These are phyloP conservation scores for Camellia lanceoleosa DNA, from an alignment of 148 eudicot species.

Conservation along the genomic window DNA sequence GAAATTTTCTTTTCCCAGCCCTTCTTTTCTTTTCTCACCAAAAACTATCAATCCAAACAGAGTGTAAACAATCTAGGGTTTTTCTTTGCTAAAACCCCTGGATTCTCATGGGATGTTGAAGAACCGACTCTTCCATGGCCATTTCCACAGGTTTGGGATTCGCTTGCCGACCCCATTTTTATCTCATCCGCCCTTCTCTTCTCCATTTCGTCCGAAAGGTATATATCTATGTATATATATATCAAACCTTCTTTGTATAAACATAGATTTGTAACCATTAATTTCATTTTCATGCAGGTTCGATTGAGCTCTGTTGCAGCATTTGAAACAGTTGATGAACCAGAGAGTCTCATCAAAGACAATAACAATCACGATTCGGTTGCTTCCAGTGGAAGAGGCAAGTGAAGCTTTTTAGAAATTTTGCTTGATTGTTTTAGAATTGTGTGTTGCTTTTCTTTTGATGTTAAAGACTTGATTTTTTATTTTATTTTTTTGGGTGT, in stretches of 20 bases:
- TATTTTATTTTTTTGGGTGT: background rate
- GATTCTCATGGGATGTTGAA: slow-evolving; percentile 6
- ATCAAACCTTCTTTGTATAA: background rate
- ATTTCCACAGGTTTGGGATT: slow-evolving; percentile 29
- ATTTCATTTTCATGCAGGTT: slow-evolving; percentile 11
- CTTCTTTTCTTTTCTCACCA: too few species aligned
- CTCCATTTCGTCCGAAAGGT: slow-evolving; percentile 30
- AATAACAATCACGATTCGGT: background rate
- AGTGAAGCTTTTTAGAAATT: background rate
- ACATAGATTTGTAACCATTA: background rate
- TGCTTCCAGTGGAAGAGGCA: slow-evolving; percentile 17
- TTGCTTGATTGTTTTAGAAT: background rate
- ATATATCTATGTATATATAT: slow-evolving; percentile 3
- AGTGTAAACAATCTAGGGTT: background rate
- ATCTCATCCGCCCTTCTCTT: slow-evolving; percentile 26
- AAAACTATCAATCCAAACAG: too few species aligned
- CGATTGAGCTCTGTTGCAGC: slow-evolving; percentile 21
- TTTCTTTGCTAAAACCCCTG: slow-evolving; percentile 5
- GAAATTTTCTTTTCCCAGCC: background rate
- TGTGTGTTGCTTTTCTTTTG: background rate
- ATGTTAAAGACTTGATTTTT: background rate
- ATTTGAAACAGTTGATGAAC: slow-evolving; percentile 22
- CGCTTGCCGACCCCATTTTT: slow-evolving; percentile 23
- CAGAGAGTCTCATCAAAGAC: slow-evolving; percentile 10
- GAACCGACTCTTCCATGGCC: slow-evolving; percentile 30